Evolutionary conservation across 1,284 basidiomycete species (phyloP).

Genomic region (Tilletia walkeri): DNA sequence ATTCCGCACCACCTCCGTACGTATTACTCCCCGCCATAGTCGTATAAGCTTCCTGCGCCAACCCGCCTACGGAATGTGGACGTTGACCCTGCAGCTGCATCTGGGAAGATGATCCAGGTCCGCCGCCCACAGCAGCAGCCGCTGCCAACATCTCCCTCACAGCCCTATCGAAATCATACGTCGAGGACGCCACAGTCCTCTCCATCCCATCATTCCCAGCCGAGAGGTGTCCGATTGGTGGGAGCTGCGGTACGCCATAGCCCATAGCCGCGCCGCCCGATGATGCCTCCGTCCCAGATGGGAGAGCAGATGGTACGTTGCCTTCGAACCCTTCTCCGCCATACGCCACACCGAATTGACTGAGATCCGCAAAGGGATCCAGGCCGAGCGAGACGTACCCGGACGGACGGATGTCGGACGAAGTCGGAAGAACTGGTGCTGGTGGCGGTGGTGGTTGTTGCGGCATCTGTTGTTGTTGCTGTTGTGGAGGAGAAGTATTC

Average conservation of each 20-base stretch:
- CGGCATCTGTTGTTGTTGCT: background rate
- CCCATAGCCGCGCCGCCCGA: background rate
- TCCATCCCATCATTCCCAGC: background rate
- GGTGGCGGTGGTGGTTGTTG: background rate
- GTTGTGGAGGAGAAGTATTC: background rate
- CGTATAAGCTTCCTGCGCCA: background rate
- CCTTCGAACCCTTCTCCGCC: background rate
- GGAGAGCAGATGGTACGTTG: too few relatives aligned
- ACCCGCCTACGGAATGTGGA: background rate
- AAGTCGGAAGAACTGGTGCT: too few relatives aligned
- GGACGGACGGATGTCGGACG: background rate
- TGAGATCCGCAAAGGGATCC: conserved; percentile 10
- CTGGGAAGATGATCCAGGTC: too few relatives aligned
- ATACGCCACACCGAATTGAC: background rate
- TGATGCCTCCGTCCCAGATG: background rate
- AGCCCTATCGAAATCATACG: background rate
- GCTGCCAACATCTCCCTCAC: conserved; percentile 6
- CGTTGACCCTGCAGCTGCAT: too few relatives aligned
- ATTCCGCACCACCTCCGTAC: too few relatives aligned
- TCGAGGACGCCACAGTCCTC: background rate
- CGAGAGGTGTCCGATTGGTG: conserved; percentile 5
- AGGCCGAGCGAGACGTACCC: conserved; percentile 1
- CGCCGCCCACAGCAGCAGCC: background rate
- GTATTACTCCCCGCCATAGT: too few relatives aligned
- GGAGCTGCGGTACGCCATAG: background rate